phyloP scores from a whole-genome alignment of 2,329 filamentous ascomycete species.

The Beauveria bassiana region DNA sequence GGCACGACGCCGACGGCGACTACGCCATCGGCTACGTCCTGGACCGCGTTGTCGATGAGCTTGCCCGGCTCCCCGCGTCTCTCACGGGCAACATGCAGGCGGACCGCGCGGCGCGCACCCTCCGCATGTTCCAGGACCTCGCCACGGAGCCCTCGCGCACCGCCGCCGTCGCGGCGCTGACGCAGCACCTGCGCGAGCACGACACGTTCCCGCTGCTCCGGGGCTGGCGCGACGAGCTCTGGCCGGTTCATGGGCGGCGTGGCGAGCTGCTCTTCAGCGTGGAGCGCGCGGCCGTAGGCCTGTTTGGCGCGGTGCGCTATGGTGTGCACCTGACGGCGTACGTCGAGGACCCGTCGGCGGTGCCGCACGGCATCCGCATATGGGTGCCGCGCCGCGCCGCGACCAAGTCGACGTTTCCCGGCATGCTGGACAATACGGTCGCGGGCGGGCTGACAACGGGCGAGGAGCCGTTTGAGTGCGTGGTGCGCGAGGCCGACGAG shows the following conservation, averaged over 20 bases:
- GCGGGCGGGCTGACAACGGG: constrained; percentile 71
- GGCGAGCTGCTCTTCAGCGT: constrained; percentile 61
- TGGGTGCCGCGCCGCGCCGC: constrained; percentile 76
- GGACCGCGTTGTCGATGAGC: constrained; percentile 40
- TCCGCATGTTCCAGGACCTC: constrained; percentile 53
- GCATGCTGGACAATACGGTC: constrained; percentile 94
- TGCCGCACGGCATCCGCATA: constrained; percentile 56
- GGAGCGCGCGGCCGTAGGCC: constrained; percentile 64
- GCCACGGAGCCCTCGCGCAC: constrained; percentile 57
- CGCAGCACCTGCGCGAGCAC: constrained; percentile 60
- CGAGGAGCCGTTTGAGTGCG: constrained; percentile 71
- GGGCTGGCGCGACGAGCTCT: constrained; percentile 75
- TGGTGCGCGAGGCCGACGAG: constrained; percentile 80
- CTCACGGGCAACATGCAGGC: constrained; percentile 54
- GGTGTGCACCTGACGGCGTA: constrained; percentile 79
- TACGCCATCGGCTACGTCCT: constrained; percentile 56
- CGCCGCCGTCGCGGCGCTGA: constrained; percentile 44
- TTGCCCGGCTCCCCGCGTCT: constrained; percentile 41
- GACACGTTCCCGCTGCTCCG: constrained; percentile 64
- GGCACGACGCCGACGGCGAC: constrained; percentile 54
- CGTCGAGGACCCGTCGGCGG: constrained; percentile 31
- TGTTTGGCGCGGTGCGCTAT: constrained; percentile 71
- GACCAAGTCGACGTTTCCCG: constrained; percentile 77
- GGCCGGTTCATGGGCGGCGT: constrained; percentile 64
- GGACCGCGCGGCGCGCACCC: constrained; percentile 49